These are phyloP conservation scores for Secale cereale DNA, from an alignment of 176 grass and related monocot species.

Conservation along the genomic window DNA sequence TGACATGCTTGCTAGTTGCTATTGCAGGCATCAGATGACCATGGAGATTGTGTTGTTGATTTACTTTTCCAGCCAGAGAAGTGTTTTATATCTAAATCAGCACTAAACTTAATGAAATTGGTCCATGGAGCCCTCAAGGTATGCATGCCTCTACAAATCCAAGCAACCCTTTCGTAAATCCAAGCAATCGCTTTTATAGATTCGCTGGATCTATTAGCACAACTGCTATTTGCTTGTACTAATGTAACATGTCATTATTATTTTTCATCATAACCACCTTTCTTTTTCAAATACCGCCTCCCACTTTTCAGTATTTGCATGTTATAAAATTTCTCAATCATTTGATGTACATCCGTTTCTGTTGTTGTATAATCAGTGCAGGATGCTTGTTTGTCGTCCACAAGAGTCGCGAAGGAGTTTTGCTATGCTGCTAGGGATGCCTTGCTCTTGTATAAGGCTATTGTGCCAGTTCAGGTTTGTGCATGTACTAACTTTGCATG, in stretches of 20 bases:
- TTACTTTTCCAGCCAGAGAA: constrained; percentile 81
- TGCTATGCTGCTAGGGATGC: constrained; percentile 91
- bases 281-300: constrained; percentile 9
- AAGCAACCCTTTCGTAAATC: too few species aligned
- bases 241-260: not conserved
- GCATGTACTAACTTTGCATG: constrained; percentile 25
- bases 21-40: constrained; percentile 43
- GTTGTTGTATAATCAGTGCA: constrained; percentile 77
- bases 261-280: constrained; percentile 18
- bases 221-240: not conserved
- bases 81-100: constrained; percentile 82
- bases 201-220: not conserved
- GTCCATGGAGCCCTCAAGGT: constrained; percentile 91
- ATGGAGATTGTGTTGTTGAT: constrained; percentile 62
- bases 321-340: constrained; percentile 1
- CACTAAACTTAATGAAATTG: constrained; percentile 68
- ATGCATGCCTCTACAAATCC: constrained; percentile 17
- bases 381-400: constrained; percentile 93
- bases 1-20: constrained; percentile 20
- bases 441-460: constrained; percentile 85
- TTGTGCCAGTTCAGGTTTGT: constrained; percentile 81
- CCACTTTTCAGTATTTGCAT: not conserved
- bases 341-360: constrained; percentile 54
- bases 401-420: constrained; percentile 87
- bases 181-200: constrained; percentile 10